Base-by-base conservation (phyloP, 495 filamentous ascomycete genomes). In the Neurospora sp. region DNA sequence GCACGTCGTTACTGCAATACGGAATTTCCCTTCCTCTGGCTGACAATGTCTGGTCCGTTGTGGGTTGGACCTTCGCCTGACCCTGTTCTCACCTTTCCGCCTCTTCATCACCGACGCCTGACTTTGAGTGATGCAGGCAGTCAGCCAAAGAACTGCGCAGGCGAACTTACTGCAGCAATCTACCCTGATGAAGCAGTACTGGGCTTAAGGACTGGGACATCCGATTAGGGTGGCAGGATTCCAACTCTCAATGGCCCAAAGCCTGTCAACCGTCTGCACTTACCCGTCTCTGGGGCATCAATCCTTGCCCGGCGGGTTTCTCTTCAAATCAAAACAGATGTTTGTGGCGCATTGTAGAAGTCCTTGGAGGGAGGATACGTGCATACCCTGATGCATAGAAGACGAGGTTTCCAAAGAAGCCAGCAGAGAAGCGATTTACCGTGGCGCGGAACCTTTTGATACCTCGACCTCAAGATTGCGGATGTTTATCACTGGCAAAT, bases 341-440 rank as follows among this genome's bases (percentile, higher is more conserved):
- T 76, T 77, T 77, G 80, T 76, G 76, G 73, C 77, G 76, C 70
- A 72, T 76, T 69, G 62, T 75, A 73, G 71, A 76, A 76, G 73
- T 39, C 74, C 77, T 77, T 77, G 74, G 75, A 70, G 73, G 76
- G 71, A 79, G 79, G 80, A 74, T 80, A 75, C 75, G 69, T 79
- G 80, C 80, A 82, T 79, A 72, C 41, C 54, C 66, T 75, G 70
- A 77, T 78, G 77, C 80, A 77, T 80, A 76, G 79, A 78, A 80
- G 75, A 77, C 78, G 76, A 78, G 73, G 72, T 70, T 72, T 73
- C 74, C 73, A 71, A 41, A 66, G 73, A 73, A 48, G 75, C 76
- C 71, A 73, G 72, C 74, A 75, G 39, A 70, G 74, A 27, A 70
- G 72, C 48, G 44, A 70, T 69, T 12, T 27, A 31, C 37, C 69